Evolutionary conservation across 768 basidiomycete species (phyloP).

Genomic region (Auriculariales sp.): DNA sequence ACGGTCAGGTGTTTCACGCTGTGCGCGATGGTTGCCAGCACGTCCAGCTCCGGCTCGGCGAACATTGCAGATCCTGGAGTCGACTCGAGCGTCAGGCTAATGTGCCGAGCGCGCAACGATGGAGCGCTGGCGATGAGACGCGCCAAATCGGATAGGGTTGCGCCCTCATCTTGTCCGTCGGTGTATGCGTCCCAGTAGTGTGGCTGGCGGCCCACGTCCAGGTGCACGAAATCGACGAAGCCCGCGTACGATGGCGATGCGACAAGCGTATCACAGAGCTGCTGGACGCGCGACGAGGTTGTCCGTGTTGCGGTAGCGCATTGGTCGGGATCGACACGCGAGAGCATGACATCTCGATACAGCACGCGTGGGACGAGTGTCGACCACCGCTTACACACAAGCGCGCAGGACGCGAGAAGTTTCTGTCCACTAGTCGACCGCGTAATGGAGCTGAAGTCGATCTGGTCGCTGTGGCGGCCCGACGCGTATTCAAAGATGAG

Average conservation of each 20-base stretch:
- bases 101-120: not conserved
- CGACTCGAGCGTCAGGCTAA: not conserved
- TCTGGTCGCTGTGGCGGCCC: not conserved
- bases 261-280: not conserved
- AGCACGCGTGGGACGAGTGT: not conserved
- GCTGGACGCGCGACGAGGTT: not conserved
- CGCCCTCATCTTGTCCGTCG: not conserved
- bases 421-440: not conserved
- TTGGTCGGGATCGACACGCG: not conserved
- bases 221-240: not conserved
- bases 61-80: not conserved
- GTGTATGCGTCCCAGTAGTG: not conserved
- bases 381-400: not conserved
- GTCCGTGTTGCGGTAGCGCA: not conserved
- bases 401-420: not conserved
- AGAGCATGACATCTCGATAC: not conserved
- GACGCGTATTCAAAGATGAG: not conserved
- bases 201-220: not conserved
- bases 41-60: not conserved
- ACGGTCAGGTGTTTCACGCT: not conserved
- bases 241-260: not conserved
- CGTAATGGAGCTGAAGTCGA: not conserved
- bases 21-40: not conserved
- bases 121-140: not conserved
- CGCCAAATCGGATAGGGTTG: not conserved